phyloP scores from a whole-genome alignment of 495 filamentous ascomycete species.

The Aspergillus asperescens region DNA sequence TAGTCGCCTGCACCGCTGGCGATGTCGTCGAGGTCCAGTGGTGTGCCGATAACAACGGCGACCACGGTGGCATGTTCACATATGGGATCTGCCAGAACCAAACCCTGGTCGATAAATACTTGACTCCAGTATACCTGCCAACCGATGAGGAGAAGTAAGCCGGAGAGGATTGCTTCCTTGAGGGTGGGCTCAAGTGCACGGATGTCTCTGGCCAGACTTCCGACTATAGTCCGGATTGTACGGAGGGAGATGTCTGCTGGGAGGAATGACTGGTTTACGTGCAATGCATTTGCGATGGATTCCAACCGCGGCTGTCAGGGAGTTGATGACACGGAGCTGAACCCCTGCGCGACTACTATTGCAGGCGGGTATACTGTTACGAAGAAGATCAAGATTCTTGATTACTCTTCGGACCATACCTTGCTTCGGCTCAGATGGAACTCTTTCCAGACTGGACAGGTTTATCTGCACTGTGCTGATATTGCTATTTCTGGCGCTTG shows the following conservation, averaged over 20 bases:
- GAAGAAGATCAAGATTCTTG: constrained; percentile 50
- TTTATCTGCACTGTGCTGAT: constrained; percentile 53
- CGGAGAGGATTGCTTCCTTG: constrained; percentile 50
- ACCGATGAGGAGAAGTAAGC: constrained; percentile 51
- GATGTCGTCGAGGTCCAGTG: constrained; percentile 47
- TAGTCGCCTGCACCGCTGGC: constrained; percentile 44
- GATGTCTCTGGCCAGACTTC: constrained; percentile 50
- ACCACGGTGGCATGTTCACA: constrained; percentile 56
- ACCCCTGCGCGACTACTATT: constrained; percentile 48
- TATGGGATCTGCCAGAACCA: constrained; percentile 54
- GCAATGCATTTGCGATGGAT: constrained; percentile 38
- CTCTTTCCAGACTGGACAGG: constrained; percentile 51
- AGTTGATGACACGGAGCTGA: constrained; percentile 43
- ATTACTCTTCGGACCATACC: constrained; percentile 43
- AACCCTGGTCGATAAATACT: constrained; percentile 46
- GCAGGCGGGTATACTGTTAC: constrained; percentile 51
- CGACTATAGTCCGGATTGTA: constrained; percentile 49
- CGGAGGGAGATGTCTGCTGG: constrained; percentile 41
- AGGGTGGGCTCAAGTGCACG: constrained; percentile 44
- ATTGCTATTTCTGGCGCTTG: constrained; percentile 21
- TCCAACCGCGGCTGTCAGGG: constrained; percentile 37
- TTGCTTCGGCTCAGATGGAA: constrained; percentile 53
- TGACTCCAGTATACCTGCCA: constrained; percentile 46
- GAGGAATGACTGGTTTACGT: constrained; percentile 55
- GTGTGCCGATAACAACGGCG: constrained; percentile 56